Evolutionary conservation across 129 eudicot species (phyloP).

Genomic region (Helianthus tuberosus): DNA sequence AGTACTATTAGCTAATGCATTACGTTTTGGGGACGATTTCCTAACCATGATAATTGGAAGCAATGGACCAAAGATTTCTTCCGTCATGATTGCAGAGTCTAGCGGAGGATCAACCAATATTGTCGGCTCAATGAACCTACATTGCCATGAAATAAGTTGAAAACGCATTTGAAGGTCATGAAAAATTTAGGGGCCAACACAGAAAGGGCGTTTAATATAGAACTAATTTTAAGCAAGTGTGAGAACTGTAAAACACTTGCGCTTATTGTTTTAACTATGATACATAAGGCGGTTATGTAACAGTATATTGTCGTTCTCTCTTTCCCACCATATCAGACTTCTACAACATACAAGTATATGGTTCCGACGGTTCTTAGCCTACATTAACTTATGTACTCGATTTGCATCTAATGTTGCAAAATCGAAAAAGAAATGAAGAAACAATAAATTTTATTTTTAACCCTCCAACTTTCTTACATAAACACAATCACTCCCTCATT

Average conservation of each 20-base stretch:
- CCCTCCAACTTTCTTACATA: too few species aligned
- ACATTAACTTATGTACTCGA: too few species aligned
- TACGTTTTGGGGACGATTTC: background rate
- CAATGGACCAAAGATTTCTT: constrained; percentile 87
- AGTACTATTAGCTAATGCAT: background rate
- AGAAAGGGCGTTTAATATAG: background rate
- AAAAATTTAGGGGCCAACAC: too few species aligned
- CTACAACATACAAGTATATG: too few species aligned
- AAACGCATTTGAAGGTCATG: background rate
- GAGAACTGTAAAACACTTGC: background rate
- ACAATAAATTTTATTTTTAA: too few species aligned
- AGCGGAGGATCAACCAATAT: constrained; percentile 84
- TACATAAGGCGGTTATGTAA: background rate
- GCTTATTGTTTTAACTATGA: background rate
- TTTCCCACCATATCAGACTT: too few species aligned
- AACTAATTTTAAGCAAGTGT: too few species aligned
- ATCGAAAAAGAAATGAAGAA: too few species aligned
- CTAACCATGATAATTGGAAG: constrained; percentile 82
- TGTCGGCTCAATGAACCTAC: constrained; percentile 82
- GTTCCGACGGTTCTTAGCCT: too few species aligned
- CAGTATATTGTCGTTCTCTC: too few species aligned
- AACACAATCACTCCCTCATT: too few species aligned
- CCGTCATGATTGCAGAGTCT: constrained; percentile 66
- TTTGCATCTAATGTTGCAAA: too few species aligned
- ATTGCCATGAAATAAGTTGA: constrained; percentile 1